Base-by-base conservation (phyloP, 2,329 filamentous ascomycete genomes). In the Phialocephala subalpina region DNA sequence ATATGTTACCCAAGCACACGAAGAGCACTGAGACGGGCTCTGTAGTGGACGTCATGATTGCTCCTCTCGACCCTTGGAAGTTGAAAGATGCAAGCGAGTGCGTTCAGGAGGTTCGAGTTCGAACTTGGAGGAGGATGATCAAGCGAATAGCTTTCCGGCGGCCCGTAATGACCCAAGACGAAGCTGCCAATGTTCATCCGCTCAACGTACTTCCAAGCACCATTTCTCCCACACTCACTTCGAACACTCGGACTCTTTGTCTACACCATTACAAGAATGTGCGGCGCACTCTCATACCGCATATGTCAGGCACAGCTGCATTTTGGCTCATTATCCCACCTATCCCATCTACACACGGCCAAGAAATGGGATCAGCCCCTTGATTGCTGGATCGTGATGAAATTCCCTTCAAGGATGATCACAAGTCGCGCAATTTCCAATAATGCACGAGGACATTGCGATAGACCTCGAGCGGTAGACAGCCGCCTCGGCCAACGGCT, bases 1-100 rank as follows among this genome's bases (percentile, higher is more conserved):
- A 99, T 76, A 98, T 98, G 80, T 99, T 99, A 78, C 96, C 96
- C 38, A 98, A 86, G 80, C 96, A 99, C 73, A 98, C 95, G 77
- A 98, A 98, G 60, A 98, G 87, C 42, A 98, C 91, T 2, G 90
- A 94, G 62, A 92, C 76, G 2, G 72, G 67, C n/a, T 75, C 74
- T 60, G 70, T 55, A 27, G 62, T 58, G 40, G 71, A 66, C 42
- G 69, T 49, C 72, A 73, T 75, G 33, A 40, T 70, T 58, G 36
- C 11, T 20, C 45, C 58, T 60, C 22, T 64, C 27, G 25, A 9
- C 6, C 14, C 11, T 53, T 53, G 45, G 20, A 11, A 27, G 3
- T 12, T 25, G 27, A 53, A 22, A 12, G 20, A 53, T 38, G 16
- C 25, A 53, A 53, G 27, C 25, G 25, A 29, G 12, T 12, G 18